These are phyloP conservation scores for cucumber (Cucumis sativus) DNA, from an alignment of 306 rosid species.

Conservation along the genomic window Cucumber_9930_V3 NC_026659.2:28108001-28108500, in stretches of 20 bases:
- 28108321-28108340: background rate
- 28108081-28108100: background rate
- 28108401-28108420: background rate
- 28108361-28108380: background rate
- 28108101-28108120: background rate
- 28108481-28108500: background rate
- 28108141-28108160: background rate
- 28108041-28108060: background rate
- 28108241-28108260: too few species aligned
- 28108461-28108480: too few species aligned
- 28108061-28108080: background rate
- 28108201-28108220: too few species aligned
- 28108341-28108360: background rate
- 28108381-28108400: background rate
- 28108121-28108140: background rate
- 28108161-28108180: too few species aligned
- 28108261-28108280: background rate
- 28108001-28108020: too few species aligned
- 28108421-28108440: too few species aligned
- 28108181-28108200: too few species aligned
- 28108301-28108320: background rate
- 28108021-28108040: background rate
- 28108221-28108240: too few species aligned
- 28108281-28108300: background rate
- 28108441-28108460: too few species aligned